These are phyloP conservation scores for Trichoderma pleuroti DNA, from an alignment of 2,329 filamentous ascomycete genomes.

Conservation along the genomic window DNA sequence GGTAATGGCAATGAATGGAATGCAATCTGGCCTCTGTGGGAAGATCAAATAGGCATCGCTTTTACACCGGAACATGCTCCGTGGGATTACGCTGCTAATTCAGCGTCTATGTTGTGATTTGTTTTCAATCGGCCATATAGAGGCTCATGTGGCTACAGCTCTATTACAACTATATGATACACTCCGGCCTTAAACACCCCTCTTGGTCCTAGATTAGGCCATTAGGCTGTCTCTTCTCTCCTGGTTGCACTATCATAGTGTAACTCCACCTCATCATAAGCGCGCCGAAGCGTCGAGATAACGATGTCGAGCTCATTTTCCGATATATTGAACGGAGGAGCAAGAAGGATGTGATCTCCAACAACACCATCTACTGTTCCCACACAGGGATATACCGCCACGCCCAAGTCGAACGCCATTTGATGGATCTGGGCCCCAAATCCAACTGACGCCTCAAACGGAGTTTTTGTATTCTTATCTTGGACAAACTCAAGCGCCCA, in stretches of 20 bases:
- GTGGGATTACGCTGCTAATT: background rate
- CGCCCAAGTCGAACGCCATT: constrained; percentile 19
- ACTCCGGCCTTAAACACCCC: background rate
- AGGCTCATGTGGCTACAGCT: background rate
- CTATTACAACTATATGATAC: background rate
- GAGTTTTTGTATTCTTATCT: constrained; percentile 34
- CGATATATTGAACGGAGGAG: background rate
- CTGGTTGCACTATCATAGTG: background rate
- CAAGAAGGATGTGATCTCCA: constrained; percentile 54
- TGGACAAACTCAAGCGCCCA: constrained; percentile 46
- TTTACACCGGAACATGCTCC: background rate
- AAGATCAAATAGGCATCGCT: background rate
- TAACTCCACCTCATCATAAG: background rate
- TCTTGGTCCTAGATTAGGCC: background rate
- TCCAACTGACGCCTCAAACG: constrained; percentile 28
- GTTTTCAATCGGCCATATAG: background rate
- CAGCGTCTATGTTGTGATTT: background rate
- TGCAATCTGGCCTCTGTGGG: background rate
- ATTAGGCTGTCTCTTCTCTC: background rate
- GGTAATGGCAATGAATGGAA: background rate
- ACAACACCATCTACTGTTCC: constrained; percentile 57
- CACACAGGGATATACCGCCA: constrained; percentile 57
- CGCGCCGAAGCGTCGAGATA: background rate
- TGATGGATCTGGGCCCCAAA: background rate
- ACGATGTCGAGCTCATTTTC: background rate